phyloP scores from a whole-genome alignment of 2,329 filamentous ascomycete species.

The Cercospora sp. region DNA sequence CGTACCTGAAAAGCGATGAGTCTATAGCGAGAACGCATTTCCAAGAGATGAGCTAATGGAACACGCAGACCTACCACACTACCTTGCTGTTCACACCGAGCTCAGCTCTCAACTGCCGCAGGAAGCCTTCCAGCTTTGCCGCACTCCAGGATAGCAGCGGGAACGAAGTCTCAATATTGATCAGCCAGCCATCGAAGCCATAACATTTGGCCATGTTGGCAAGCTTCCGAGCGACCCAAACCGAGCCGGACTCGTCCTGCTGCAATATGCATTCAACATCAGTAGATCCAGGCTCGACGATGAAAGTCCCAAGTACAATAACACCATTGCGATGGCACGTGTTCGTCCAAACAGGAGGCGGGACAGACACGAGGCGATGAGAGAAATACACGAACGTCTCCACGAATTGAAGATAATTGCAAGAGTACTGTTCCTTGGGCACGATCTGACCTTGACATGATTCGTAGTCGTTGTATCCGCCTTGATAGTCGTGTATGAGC shows the following conservation, averaged over 20 bases:
- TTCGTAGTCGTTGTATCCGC: conserved; percentile 50
- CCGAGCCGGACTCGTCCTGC: conserved; percentile 11
- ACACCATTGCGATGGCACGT: conserved; percentile 51
- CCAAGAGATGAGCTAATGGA: not conserved
- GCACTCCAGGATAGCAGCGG: conserved; percentile 38
- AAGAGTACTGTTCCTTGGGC: conserved; percentile 41
- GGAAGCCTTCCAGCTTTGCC: conserved; percentile 40
- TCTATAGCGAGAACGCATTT: not conserved
- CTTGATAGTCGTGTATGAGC: conserved; percentile 45
- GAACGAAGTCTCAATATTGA: conserved; percentile 51
- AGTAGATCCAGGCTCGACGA: conserved; percentile 46
- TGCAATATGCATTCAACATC: conserved; percentile 38
- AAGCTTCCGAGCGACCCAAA: conserved; percentile 42
- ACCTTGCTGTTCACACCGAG: conserved; percentile 36
- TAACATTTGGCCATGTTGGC: conserved; percentile 44
- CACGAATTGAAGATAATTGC: conserved; percentile 49
- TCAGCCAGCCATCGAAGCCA: conserved; percentile 52
- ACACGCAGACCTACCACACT: conserved; percentile 44
- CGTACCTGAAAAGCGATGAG: conserved; percentile 42
- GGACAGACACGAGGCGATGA: conserved; percentile 49
- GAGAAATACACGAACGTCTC: conserved; percentile 53
- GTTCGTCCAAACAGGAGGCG: conserved; percentile 51
- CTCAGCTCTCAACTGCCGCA: conserved; percentile 41
- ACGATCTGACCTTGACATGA: conserved; percentile 38
- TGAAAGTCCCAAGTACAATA: conserved; percentile 46